Evolutionary conservation across 495 filamentous ascomycete genomes (phyloP), one percentile per base, ranked within the genome.

Genomic region (Choiromyces venosus): DNA sequence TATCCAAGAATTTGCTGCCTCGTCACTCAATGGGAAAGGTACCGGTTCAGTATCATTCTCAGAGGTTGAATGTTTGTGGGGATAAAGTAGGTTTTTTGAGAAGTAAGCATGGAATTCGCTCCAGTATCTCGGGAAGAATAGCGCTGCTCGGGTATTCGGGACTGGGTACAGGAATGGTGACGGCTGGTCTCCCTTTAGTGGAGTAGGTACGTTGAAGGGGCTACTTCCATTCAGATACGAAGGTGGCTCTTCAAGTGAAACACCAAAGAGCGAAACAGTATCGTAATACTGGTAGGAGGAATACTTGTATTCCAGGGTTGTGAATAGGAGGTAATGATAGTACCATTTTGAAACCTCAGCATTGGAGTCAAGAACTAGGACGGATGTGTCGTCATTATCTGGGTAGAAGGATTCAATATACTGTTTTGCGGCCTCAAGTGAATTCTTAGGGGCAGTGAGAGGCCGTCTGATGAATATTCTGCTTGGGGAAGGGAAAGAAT

Each of bases 91-190:
- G 42, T 39, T 75, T 68, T 74, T 66, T 29, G 78, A 75, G 44
- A 80, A 74, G 77, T 91, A 92, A 4, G 87, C 84, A 76, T 92
- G 89, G n/a, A 92, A 84, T 68, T 90, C 88, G 14, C 82, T 80
- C 90, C 90, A 92, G 77, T 87, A 87, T 71, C 90, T 86, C 40
- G 89, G 88, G 73, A 92, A 92, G 79, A 89, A 90, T 29, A 92
- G 82, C 21, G 86, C 88, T 12, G 89, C 89, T 69, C 89, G 87
- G 69, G 85, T 86, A 74, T 87, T 87, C 25, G 90, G 90, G 37
- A 84, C 84, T 80, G 90, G 85, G 84, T 87, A 91, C 21, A 90
- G 82, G 74, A 91, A 90, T 10, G 86, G 84, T 0, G 86, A 83
- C 4, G 65, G 33, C 14, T 75, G 56, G 33, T 38, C 36, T 61